Conservation (phyloP, 768 basidiomycete species). For the Leccinellum albellum region DNA sequence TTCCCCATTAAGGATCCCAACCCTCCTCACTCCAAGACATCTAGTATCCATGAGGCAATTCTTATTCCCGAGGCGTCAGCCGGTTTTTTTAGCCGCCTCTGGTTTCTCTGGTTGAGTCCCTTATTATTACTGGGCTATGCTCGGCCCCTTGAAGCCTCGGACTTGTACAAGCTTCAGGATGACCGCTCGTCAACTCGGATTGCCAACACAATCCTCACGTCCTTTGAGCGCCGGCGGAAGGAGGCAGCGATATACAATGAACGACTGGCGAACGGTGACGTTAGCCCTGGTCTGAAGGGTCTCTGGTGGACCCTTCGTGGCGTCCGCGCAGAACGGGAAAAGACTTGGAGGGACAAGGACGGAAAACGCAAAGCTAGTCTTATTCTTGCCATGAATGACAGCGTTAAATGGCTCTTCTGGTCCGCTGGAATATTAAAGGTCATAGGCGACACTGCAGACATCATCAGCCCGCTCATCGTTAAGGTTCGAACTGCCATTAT, state of each 20-base stretch:
- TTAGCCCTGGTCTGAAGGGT: slow-evolving; percentile 49
- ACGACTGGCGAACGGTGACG: slow-evolving; percentile 60
- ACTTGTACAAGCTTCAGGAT: slow-evolving; percentile 76
- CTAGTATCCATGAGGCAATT: slow-evolving; percentile 57
- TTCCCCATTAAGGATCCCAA: slow-evolving; percentile 14
- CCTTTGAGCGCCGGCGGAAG: slow-evolving; percentile 56
- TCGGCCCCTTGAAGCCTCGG: slow-evolving; percentile 73
- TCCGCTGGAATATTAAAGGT: slow-evolving; percentile 54
- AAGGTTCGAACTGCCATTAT: slow-evolving; percentile 43
- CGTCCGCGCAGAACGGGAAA: slow-evolving; percentile 51
- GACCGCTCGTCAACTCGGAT: slow-evolving; percentile 55
- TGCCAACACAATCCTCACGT: slow-evolving; percentile 57
- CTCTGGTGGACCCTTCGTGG: slow-evolving; percentile 58
- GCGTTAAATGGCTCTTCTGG: slow-evolving; percentile 80
- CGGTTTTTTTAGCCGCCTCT: slow-evolving; percentile 52
- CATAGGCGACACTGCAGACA: slow-evolving; percentile 64
- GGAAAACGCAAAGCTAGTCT: slow-evolving; percentile 66
- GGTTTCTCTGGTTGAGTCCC: slow-evolving; percentile 74
- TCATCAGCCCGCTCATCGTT: slow-evolving; percentile 73
- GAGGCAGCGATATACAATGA: slow-evolving; percentile 69
- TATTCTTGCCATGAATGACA: slow-evolving; percentile 68
- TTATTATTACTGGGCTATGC: slow-evolving; percentile 73
- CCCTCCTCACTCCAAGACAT: slow-evolving; percentile 42
- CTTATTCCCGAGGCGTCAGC: slow-evolving; percentile 68
- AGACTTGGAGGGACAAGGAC: slow-evolving; percentile 57